Evolutionary conservation across 2,329 filamentous ascomycete genomes (phyloP).

Genomic region (Drechslerella dactyloides): DNA sequence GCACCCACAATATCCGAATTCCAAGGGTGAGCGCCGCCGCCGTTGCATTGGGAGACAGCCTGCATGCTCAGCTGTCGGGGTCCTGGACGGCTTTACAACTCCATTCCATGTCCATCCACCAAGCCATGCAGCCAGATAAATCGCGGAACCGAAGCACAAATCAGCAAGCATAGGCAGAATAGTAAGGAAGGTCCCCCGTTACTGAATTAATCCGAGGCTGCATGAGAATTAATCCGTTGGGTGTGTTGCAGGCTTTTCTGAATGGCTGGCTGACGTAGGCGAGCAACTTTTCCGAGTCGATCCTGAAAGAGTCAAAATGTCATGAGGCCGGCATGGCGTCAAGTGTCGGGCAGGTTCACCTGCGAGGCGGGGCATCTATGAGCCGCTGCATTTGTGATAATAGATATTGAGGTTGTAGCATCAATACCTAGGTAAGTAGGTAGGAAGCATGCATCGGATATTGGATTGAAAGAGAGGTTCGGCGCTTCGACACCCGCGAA

Average conservation of each 20-base stretch:
- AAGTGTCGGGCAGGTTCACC: constrained; percentile 28
- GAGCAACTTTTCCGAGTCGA: constrained; percentile 26
- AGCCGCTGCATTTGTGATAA: constrained; percentile 40
- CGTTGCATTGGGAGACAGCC: constrained; percentile 17
- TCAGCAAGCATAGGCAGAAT: constrained; percentile 47
- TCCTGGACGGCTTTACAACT: constrained; percentile 5
- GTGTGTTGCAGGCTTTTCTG: constrained; percentile 46
- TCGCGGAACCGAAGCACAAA: constrained; percentile 44
- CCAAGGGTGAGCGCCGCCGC: constrained; percentile 37
- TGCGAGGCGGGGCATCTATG: constrained; percentile 35
- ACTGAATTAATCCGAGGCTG: constrained; percentile 43
- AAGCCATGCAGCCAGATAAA: constrained; percentile 30
- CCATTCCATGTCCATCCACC: constrained; percentile 16
- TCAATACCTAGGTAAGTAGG: too few relatives aligned
- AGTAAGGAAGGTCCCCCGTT: constrained; percentile 44
- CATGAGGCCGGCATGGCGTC: constrained; percentile 33
- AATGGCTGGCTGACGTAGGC: constrained; percentile 27
- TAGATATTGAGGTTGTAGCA: background rate
- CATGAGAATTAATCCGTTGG: constrained; percentile 49
- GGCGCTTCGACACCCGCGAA: constrained; percentile 20
- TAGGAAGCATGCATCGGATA: background rate
- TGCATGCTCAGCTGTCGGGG: constrained; percentile 21
- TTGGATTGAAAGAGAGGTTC: background rate
- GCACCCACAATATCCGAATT: constrained; percentile 41
- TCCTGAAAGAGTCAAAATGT: constrained; percentile 33